Conservation (phyloP, 1,139 yeast genomes). For the Debaryomyces coudertii region DNA sequence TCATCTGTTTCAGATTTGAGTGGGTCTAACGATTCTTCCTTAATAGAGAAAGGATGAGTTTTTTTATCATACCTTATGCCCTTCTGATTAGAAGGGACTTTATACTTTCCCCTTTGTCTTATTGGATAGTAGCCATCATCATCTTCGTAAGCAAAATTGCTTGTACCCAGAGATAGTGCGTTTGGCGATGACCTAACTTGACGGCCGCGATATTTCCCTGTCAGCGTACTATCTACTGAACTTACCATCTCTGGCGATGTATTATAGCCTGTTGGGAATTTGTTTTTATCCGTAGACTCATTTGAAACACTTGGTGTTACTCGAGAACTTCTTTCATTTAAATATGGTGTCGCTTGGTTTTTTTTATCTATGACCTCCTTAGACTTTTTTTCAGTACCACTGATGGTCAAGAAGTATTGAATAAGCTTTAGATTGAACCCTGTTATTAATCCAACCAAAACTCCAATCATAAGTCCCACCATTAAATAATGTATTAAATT, state of each 20-base stretch:
- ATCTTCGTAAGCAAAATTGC: slow-evolving; percentile 12
- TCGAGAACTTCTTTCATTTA: neutral
- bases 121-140: slow-evolving; percentile 15
- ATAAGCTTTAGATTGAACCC: slow-evolving; percentile 18
- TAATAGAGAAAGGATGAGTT: slow-evolving; percentile 1
- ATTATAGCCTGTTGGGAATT: neutral
- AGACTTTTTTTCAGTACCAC: neutral
- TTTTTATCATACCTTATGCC: neutral
- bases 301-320: slow-evolving; percentile 3
- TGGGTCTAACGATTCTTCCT: neutral
- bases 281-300: neutral
- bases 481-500: slow-evolving; percentile 26
- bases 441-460: slow-evolving; percentile 22
- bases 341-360: neutral
- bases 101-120: neutral
- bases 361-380: neutral
- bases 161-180: slow-evolving; percentile 1
- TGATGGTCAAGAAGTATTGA: slow-evolving; percentile 12
- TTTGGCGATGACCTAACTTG: neutral
- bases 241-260: neutral
- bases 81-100: neutral
- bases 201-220: neutral
- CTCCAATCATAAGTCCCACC: slow-evolving; percentile 29
- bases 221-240: neutral
- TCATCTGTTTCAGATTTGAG: slow-evolving; percentile 6